These are phyloP conservation scores for Phytopythium sindhum DNA, from an alignment of 352 stramenopile genomes.

Conservation along the genomic window DNA sequence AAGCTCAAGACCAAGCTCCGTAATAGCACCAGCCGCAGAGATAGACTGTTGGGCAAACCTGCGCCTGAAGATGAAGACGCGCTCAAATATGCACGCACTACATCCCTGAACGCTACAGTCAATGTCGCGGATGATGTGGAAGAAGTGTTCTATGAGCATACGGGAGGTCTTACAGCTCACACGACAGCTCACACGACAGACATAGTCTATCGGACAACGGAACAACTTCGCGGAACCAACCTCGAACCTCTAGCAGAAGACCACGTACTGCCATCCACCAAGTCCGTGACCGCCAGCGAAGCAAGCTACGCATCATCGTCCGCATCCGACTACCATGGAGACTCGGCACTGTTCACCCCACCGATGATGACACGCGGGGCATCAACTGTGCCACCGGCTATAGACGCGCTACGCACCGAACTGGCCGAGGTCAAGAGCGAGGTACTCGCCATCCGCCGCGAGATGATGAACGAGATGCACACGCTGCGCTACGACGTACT, in stretches of 20 bases:
- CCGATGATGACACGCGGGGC: neutral
- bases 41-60: conserved; percentile 36
- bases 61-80: conserved; percentile 36
- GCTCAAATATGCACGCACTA: conserved; percentile 28
- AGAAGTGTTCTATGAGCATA: conserved; percentile 49
- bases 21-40: conserved; percentile 36
- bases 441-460: conserved; percentile 58
- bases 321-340: conserved; percentile 18
- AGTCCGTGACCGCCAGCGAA: conserved; percentile 27
- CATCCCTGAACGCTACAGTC: conserved; percentile 23
- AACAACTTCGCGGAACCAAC: conserved; percentile 48
- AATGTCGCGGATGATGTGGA: conserved; percentile 69
- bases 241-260: conserved; percentile 62
- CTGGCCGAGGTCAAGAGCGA: conserved; percentile 64
- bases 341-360: conserved; percentile 7
- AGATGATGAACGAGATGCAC: conserved; percentile 86
- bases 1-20: conserved; percentile 68
- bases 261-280: conserved; percentile 30
- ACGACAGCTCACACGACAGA: conserved; percentile 25
- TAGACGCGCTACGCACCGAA: conserved; percentile 41
- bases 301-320: conserved; percentile 32
- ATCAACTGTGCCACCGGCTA: conserved; percentile 3
- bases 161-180: no score
- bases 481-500: conserved; percentile 80
- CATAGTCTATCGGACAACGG: conserved; percentile 49